These are phyloP conservation scores for Annona squamosa DNA, from an alignment of 164 flowering plant genomes.

Conservation along the genomic window DNA sequence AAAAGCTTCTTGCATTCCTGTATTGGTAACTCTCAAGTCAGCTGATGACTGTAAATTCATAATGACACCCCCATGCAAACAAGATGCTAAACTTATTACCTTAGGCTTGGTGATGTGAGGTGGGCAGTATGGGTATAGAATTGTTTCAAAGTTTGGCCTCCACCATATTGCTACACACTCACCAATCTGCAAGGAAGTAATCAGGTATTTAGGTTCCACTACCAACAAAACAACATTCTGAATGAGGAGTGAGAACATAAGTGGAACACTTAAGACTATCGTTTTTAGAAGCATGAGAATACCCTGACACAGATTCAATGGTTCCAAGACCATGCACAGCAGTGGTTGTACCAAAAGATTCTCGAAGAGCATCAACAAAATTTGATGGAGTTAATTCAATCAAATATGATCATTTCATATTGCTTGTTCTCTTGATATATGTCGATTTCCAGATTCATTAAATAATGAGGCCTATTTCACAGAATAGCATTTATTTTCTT, in stretches of 20 bases:
- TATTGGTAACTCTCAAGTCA: constrained; percentile 2
- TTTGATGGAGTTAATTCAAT: too few species aligned
- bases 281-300: too few species aligned
- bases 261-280: too few species aligned
- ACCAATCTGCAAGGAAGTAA: constrained; percentile 61
- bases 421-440: too few species aligned
- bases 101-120: constrained; percentile 96
- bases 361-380: too few species aligned
- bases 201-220: not conserved
- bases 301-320: too few species aligned
- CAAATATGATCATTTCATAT: too few species aligned
- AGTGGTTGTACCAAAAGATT: too few species aligned
- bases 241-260: not conserved
- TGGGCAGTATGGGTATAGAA: constrained; percentile 96
- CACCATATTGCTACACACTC: constrained; percentile 99
- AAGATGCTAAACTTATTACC: constrained; percentile 33
- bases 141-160: constrained; percentile 98
- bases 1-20: constrained; percentile 97
- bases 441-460: too few species aligned
- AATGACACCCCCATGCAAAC: not conserved
- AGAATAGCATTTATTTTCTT: too few species aligned
- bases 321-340: too few species aligned
- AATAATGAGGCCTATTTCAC: too few species aligned
- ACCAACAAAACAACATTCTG: not conserved
- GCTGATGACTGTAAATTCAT: not conserved